phyloP scores from a whole-genome alignment of 2,329 filamentous ascomycete species.

The Rhinocladiella similis region DNA sequence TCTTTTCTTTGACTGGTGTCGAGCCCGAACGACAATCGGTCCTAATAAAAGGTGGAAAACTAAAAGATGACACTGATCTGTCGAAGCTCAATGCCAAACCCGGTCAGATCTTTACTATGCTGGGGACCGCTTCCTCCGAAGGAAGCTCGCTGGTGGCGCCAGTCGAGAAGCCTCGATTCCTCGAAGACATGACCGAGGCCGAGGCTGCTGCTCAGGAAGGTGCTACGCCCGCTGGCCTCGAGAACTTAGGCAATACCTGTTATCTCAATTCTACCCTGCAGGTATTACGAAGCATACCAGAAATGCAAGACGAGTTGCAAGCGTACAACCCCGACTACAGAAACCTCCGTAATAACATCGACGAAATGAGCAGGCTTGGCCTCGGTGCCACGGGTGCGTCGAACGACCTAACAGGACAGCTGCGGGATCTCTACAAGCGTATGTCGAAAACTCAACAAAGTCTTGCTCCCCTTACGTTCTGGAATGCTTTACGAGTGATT shows the following conservation, averaged over 20 bases:
- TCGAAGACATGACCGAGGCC: slow-evolving; percentile 97
- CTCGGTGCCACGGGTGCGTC: slow-evolving; percentile 60
- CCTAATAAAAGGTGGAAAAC: slow-evolving; percentile 85
- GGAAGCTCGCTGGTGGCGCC: slow-evolving; percentile 66
- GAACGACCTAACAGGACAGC: slow-evolving; percentile 71
- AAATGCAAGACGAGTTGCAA: slow-evolving; percentile 77
- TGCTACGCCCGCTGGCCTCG: slow-evolving; percentile 81
- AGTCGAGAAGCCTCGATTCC: slow-evolving; percentile 78
- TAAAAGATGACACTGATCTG: slow-evolving; percentile 93
- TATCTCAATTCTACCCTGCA: slow-evolving; percentile 99
- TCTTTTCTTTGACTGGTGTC: slow-evolving; percentile 92
- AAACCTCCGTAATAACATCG: slow-evolving; percentile 34
- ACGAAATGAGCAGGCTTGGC: slow-evolving; percentile 54
- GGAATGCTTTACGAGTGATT: slow-evolving; percentile 72
- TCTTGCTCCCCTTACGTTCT: slow-evolving; percentile 80
- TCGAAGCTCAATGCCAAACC: slow-evolving; percentile 81
- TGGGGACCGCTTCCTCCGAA: slow-evolving; percentile 73
- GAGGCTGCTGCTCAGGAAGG: slow-evolving; percentile 81
- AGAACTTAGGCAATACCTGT: slow-evolving; percentile 96
- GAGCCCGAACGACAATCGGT: slow-evolving; percentile 97
- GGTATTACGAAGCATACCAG: slow-evolving; percentile 81
- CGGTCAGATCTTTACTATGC: slow-evolving; percentile 90
- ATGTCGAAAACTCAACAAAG: slow-evolving; percentile 88
- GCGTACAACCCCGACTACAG: slow-evolving; percentile 54
- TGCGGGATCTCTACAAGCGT: slow-evolving; percentile 81